These are phyloP conservation scores for Coemansia javaensis DNA, from an alignment of 192 early-diverging fungal species.

Conservation along the genomic window DNA sequence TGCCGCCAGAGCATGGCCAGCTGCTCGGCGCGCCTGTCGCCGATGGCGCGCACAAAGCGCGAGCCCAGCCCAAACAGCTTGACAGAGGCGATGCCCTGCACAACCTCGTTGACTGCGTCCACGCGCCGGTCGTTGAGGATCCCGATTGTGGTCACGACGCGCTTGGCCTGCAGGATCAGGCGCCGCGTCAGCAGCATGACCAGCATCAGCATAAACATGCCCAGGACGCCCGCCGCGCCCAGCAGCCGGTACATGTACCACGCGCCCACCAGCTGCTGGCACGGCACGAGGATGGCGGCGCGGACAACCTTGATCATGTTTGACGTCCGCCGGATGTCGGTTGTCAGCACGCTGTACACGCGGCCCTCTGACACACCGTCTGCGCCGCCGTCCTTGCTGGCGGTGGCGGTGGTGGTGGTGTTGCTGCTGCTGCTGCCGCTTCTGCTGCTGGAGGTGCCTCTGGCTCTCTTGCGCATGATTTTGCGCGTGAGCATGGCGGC, in stretches of 20 bases:
- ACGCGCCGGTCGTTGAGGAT: conserved; percentile 66
- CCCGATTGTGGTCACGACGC: conserved; percentile 54
- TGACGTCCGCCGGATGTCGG: conserved; percentile 59
- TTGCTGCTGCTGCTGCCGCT: background rate
- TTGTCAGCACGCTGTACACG: conserved; percentile 61
- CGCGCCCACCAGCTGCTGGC: conserved; percentile 62
- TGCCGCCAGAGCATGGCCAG: conserved; percentile 49
- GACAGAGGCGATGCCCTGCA: conserved; percentile 82
- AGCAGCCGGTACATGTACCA: conserved; percentile 66
- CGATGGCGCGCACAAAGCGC: conserved; percentile 64
- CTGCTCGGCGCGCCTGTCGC: conserved; percentile 56
- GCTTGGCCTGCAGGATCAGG: conserved; percentile 47
- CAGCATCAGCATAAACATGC: conserved; percentile 60
- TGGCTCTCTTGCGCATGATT: conserved; percentile 48
- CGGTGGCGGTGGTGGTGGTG: no score
- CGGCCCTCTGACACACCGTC: conserved; percentile 54
- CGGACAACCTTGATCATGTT: conserved; percentile 50
- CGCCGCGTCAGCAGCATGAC: conserved; percentile 50
- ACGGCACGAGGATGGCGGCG: conserved; percentile 53
- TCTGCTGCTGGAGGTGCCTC: background rate
- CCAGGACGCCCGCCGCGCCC: conserved; percentile 72
- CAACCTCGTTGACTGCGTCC: conserved; percentile 68
- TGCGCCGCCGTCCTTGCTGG: background rate
- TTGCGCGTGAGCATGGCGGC: conserved; percentile 60
- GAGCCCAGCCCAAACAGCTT: conserved; percentile 84